Evolutionary conservation across 2,329 filamentous ascomycete genomes (phyloP).

Genomic region (Blastomyces emzantsi): DNA sequence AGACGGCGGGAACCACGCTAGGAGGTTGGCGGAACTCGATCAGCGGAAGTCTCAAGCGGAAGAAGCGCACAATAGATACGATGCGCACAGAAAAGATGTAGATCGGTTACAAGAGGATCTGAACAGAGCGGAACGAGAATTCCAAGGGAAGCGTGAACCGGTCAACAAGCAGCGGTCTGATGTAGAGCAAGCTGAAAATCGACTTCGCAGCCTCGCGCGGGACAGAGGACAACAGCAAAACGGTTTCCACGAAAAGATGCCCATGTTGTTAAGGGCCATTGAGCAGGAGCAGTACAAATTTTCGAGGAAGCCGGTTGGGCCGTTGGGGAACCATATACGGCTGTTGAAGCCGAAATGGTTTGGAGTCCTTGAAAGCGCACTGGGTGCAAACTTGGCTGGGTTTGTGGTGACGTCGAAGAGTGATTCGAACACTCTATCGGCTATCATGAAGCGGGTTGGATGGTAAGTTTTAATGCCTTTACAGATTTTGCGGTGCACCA

Average conservation of each 20-base stretch:
- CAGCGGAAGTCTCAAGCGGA: slow-evolving; percentile 46
- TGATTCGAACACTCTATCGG: slow-evolving; percentile 61
- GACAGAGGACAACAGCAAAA: slow-evolving; percentile 53
- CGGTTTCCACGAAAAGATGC: slow-evolving; percentile 57
- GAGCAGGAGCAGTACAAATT: slow-evolving; percentile 57
- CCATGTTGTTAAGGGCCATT: slow-evolving; percentile 58
- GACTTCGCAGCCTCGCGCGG: slow-evolving; percentile 45
- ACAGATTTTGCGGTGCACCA: not conserved
- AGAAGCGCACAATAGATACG: slow-evolving; percentile 37
- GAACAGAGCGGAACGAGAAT: slow-evolving; percentile 28
- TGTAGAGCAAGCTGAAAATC: slow-evolving; percentile 44
- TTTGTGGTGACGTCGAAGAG: slow-evolving; percentile 73
- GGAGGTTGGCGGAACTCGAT: slow-evolving; percentile 52
- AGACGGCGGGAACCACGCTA: slow-evolving; percentile 59
- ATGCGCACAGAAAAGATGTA: slow-evolving; percentile 34
- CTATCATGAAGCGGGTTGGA: slow-evolving; percentile 53
- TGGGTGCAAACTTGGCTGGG: slow-evolving; percentile 60
- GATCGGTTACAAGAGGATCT: slow-evolving; percentile 30
- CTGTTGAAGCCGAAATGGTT: slow-evolving; percentile 76
- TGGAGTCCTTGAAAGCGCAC: slow-evolving; percentile 64
- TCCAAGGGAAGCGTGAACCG: slow-evolving; percentile 19
- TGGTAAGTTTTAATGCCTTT: slow-evolving; percentile 34
- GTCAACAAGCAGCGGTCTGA: slow-evolving; percentile 45
- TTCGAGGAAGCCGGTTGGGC: slow-evolving; percentile 65
- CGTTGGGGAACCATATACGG: slow-evolving; percentile 68